A percentile compares a stretch with the other conserved stretches of the same genome.
Conservation (phyloP, 805 yeast species). For the Cyberlindnera euphorbiiphila region DNA sequence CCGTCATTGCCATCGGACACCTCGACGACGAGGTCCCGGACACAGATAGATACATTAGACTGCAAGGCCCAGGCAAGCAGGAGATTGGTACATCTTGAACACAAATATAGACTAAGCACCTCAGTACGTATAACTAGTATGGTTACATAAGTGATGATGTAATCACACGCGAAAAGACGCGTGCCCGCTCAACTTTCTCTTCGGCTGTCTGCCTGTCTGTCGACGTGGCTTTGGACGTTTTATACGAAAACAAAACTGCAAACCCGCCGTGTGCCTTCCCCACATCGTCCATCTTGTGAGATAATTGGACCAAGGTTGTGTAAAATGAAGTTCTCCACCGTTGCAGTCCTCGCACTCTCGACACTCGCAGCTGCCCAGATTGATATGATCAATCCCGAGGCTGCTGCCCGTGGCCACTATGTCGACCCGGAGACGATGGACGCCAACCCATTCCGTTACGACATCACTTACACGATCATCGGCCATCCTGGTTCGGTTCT, state of each 20-base stretch:
- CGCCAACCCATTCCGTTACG: slow-evolving; percentile 41
- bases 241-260: too few relatives aligned
- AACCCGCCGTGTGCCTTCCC: too few relatives aligned
- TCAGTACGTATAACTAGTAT: too few relatives aligned
- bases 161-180: slow-evolving; percentile 1
- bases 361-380: slow-evolving; percentile 16
- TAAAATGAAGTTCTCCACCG: slow-evolving; percentile 22
- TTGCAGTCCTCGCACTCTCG: slow-evolving; percentile 14
- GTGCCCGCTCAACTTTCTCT: too few relatives aligned
- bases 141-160: too few relatives aligned
- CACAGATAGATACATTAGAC: slow-evolving; percentile 46
- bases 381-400: slow-evolving; percentile 18
- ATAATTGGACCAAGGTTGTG: too few relatives aligned
- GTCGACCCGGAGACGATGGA: slow-evolving; percentile 20
- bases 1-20: slow-evolving; percentile 81
- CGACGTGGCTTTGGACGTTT: too few relatives aligned
- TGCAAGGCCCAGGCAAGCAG: slow-evolving; percentile 35
- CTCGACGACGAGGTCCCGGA: slow-evolving; percentile 69
- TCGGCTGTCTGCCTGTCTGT: too few relatives aligned
- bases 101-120: background rate
- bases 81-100: slow-evolving; percentile 24
- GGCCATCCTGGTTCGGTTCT: slow-evolving; percentile 40
- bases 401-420: slow-evolving; percentile 16
- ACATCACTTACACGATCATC: slow-evolving; percentile 45
- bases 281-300: too few relatives aligned